Base-by-base conservation (phyloP, 202 grass and related monocot genomes). In the Miscanthus sacchariflorus region DNA sequence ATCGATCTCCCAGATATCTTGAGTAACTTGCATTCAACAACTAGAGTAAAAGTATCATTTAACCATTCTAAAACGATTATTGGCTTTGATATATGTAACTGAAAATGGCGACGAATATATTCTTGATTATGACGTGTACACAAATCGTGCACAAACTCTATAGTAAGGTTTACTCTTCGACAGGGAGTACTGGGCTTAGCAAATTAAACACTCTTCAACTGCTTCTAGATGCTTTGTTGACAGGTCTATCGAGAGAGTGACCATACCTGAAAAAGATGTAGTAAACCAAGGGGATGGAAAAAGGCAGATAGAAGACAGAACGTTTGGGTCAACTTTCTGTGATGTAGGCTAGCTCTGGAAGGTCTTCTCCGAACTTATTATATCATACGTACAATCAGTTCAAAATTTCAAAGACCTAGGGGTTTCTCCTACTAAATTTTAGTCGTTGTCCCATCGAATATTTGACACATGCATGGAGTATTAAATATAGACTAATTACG, bases 181-280 rank as follows among this genome's bases (percentile, higher is more conserved):
- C 28, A 81, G 23, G 24, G 25, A 76, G 8, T 78, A 63, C 24
- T 71, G n/a, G 36, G 5, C 12, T 45, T 70, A 66, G 28, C 28
- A 30, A 30, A 30, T 30, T 30, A 30, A 30, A 30, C 28, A 30
- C 28, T 30, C 28, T 30, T 66, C 67, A 72, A 89, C 9, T 54
- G 49, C 63, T 78, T 86, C 66, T 87, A 86, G 88, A 82, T 67
- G 50, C 52, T 82, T 83, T 78, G 72, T 78, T 72, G 72, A 86
- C 72, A 78, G 65, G 67, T 76, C 27, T 36, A 70, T 17, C 42
- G 17, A 15, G 72, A 77, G 14, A 30, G 63, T 79, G 77, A 81
- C 71, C 46, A 15, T 42, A 56, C 50, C 11, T 4, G 64, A 40
- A 82, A 77, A 77, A 27, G 10, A 43, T 48, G 52, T 52, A 12